These are phyloP conservation scores for Podila minutissima DNA, from an alignment of 192 early-diverging fungal genomes.

Conservation along the genomic window DNA sequence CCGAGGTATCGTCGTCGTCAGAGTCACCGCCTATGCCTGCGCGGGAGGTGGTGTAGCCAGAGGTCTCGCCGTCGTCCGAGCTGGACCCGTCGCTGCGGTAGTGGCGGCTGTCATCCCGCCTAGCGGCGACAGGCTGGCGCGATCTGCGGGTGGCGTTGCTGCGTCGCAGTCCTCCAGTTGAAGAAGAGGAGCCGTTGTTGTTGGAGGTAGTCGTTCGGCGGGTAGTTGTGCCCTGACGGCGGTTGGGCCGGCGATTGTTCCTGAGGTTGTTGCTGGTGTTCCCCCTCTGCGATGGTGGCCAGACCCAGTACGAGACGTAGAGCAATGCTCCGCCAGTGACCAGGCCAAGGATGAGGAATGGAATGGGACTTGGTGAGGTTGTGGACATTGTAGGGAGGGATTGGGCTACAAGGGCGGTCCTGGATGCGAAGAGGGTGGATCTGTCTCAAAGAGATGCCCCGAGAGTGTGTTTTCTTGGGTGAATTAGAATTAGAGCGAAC, in stretches of 20 bases:
- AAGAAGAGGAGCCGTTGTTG: background rate
- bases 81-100: conserved; percentile 21
- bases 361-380: conserved; percentile 28
- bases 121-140: conserved; percentile 12
- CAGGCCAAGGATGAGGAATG: conserved; percentile 48
- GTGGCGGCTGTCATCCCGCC: conserved; percentile 20
- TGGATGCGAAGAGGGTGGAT: too few species aligned
- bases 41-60: conserved; percentile 1
- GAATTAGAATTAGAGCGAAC: too few species aligned
- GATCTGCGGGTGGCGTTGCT: conserved; percentile 45
- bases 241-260: background rate
- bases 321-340: conserved; percentile 49
- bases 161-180: conserved; percentile 15
- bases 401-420: too few species aligned
- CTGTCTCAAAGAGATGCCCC: too few species aligned
- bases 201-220: conserved; percentile 3
- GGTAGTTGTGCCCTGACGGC: background rate
- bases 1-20: conserved; percentile 28
- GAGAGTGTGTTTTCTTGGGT: too few species aligned
- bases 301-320: conserved; percentile 48
- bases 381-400: background rate
- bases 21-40: conserved; percentile 7
- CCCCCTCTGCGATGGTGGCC: conserved; percentile 31
- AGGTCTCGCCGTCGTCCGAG: conserved; percentile 21
- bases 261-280: conserved; percentile 12